Evolutionary conservation across 169 alveolate genomes (phyloP).

Genomic region (Cryptosporidium muris): DNA sequence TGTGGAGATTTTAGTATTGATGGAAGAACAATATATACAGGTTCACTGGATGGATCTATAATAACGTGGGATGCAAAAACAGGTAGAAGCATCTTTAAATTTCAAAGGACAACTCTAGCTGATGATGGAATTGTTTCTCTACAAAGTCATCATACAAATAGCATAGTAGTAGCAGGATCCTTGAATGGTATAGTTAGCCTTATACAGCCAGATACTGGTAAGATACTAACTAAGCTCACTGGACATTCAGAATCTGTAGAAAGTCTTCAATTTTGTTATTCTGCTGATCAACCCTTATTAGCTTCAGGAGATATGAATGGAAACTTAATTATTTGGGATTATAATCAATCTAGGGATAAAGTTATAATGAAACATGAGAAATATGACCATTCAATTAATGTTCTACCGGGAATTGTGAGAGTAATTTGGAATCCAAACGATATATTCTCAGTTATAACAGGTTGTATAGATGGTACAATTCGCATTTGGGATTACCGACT

Average conservation of each 20-base stretch:
- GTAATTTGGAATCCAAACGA: constrained; percentile 28
- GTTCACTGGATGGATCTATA: constrained; percentile 71
- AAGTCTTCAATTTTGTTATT: constrained; percentile 18
- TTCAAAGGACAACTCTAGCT: constrained; percentile 4
- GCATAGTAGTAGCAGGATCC: constrained; percentile 47
- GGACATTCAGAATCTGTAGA: constrained; percentile 42
- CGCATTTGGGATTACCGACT: constrained; percentile 57
- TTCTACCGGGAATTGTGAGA: constrained; percentile 54
- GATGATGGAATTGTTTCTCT: constrained; percentile 50
- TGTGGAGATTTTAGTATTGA: constrained; percentile 73
- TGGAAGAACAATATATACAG: constrained; percentile 69
- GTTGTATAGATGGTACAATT: constrained; percentile 69
- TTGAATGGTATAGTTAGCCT: constrained; percentile 15
- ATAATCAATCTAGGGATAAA: constrained; percentile 18
- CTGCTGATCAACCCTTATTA: constrained; percentile 11
- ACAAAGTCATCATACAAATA: constrained; percentile 19
- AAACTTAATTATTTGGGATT: constrained; percentile 53
- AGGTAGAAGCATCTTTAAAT: constrained; percentile 62
- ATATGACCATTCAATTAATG: constrained; percentile 48
- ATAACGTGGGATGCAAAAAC: constrained; percentile 71
- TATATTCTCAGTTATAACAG: constrained; percentile 32
- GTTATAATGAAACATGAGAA: constrained; percentile 24
- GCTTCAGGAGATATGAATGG: constrained; percentile 68
- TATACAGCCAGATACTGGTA: constrained; percentile 72
- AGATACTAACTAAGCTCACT: constrained; percentile 38